A percentile compares a stretch with the other conserved stretches of the same genome.
These are phyloP conservation scores for Beauveria rudraprayagi DNA, from an alignment of 2,329 filamentous ascomycete genomes.

Conservation along the genomic window DNA sequence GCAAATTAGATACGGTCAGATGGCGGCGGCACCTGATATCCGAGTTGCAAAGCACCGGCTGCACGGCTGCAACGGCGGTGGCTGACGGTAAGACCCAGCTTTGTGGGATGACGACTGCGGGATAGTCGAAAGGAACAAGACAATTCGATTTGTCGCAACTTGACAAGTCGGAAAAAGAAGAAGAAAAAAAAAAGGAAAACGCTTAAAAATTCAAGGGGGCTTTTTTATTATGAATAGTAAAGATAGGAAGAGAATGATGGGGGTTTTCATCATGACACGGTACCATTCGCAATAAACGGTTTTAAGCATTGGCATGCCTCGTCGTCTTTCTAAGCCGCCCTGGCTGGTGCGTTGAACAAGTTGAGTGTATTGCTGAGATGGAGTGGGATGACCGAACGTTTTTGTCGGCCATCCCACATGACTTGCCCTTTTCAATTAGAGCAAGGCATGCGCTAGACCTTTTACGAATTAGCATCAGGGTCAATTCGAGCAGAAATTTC, in stretches of 20 bases:
- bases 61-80: background rate
- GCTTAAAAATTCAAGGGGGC: background rate
- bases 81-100: background rate
- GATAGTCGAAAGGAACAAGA: background rate
- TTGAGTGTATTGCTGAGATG: background rate
- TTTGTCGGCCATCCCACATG: conserved; percentile 5
- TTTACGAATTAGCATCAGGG: background rate
- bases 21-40: too few species aligned
- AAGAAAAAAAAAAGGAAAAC: background rate
- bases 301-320: conserved; percentile 4
- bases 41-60: too few species aligned
- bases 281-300: background rate
- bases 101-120: background rate
- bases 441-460: background rate
- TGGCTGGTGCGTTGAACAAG: conserved; percentile 5
- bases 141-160: background rate
- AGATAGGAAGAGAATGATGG: background rate
- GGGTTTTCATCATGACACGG: background rate
- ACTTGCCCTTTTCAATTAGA: background rate
- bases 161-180: background rate
- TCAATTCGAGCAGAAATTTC: too few species aligned
- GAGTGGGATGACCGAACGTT: conserved; percentile 1
- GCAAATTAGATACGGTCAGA: too few species aligned
- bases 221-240: background rate
- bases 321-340: conserved; percentile 6